Conservation (phyloP, 768 basidiomycete genomes). For the Trametes cingulata region DNA sequence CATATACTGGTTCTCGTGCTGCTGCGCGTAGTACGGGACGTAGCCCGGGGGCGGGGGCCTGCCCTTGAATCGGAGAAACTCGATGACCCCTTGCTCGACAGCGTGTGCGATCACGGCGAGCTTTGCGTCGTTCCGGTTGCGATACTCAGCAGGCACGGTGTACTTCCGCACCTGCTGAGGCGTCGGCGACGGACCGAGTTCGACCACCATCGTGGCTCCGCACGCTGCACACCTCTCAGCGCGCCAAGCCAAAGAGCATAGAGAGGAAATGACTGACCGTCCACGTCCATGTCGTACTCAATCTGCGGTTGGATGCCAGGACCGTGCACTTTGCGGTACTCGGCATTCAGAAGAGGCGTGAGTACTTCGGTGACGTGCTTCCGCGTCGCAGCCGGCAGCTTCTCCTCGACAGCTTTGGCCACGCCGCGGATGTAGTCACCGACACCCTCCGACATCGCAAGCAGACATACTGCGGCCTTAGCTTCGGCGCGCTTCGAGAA, state of each 20-base stretch:
- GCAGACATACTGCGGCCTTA: constrained; percentile 65
- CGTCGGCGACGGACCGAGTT: constrained; percentile 36
- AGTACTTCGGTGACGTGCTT: constrained; percentile 47
- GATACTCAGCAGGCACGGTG: constrained; percentile 49
- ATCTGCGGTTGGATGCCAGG: constrained; percentile 41
- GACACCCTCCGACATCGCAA: constrained; percentile 64
- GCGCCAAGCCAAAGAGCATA: neutral
- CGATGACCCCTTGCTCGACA: constrained; percentile 55
- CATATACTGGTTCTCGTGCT: constrained; percentile 1
- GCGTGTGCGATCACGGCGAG: constrained; percentile 55
- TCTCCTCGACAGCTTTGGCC: constrained; percentile 43
- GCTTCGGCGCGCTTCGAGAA: constrained; percentile 65
- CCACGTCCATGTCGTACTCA: constrained; percentile 45
- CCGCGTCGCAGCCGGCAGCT: constrained; percentile 46
- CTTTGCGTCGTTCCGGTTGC: constrained; percentile 62
- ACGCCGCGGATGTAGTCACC: constrained; percentile 56
- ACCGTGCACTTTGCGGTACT: constrained; percentile 44
- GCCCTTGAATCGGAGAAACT: constrained; percentile 60
- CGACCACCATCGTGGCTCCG: constrained; percentile 51
- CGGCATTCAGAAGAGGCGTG: constrained; percentile 45
- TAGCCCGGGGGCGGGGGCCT: constrained; percentile 44
- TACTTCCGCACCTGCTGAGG: constrained; percentile 45
- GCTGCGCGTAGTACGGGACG: constrained; percentile 12
- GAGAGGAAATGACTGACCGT: constrained; percentile 43
- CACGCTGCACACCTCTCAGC: constrained; percentile 42